Conservation (phyloP, 2,329 filamentous ascomycete genomes). For the Capronia americana region DNA sequence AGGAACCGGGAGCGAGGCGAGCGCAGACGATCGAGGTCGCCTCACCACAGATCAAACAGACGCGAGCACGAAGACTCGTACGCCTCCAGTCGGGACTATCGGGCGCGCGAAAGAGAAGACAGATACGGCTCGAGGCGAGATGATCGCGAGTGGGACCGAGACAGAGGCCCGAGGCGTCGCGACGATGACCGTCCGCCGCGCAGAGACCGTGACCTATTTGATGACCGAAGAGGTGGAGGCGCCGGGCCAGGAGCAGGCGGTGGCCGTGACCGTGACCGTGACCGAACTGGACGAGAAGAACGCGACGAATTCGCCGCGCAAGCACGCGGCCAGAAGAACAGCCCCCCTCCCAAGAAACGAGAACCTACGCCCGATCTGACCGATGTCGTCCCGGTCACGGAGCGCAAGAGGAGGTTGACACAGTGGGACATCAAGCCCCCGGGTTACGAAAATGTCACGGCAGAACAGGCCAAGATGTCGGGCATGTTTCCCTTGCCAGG, state of each 20-base stretch:
- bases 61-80: constrained; percentile 85
- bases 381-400: constrained; percentile 78
- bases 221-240: constrained; percentile 62
- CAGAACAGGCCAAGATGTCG: constrained; percentile 97
- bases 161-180: constrained; percentile 67
- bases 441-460: constrained; percentile 96
- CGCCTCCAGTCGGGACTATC: constrained; percentile 88
- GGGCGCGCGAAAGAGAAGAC: constrained; percentile 92
- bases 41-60: constrained; percentile 71
- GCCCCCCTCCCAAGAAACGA: constrained; percentile 82
- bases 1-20: constrained; percentile 50
- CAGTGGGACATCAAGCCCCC: constrained; percentile 99
- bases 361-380: constrained; percentile 96
- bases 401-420: constrained; percentile 89
- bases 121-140: constrained; percentile 74
- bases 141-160: constrained; percentile 79
- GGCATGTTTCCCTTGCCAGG: constrained; percentile 98
- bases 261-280: constrained; percentile 48
- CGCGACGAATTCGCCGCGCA: constrained; percentile 57
- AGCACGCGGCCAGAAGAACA: constrained; percentile 69
- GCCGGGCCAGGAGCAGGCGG: constrained; percentile 48
- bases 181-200: constrained; percentile 68
- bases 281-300: constrained; percentile 54
- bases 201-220: constrained; percentile 67
- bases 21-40: constrained; percentile 84